phyloP scores from a whole-genome alignment of 2,329 filamentous ascomycete genomes.

The Beauveria asiatica region DNA sequence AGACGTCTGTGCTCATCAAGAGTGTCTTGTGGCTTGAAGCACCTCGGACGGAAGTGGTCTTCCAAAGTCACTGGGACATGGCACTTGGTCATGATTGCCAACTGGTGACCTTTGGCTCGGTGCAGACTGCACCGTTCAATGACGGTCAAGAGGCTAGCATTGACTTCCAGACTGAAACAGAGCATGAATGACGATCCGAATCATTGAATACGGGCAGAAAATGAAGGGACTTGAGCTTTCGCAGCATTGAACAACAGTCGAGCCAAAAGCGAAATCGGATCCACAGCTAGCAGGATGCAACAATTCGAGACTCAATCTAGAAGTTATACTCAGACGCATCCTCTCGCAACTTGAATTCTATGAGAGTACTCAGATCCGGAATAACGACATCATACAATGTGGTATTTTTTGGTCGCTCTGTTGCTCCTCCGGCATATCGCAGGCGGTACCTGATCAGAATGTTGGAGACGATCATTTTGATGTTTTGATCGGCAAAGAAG shows the following conservation, averaged over 20 bases:
- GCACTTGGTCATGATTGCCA: slow-evolving; percentile 1
- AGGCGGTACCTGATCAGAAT: not conserved
- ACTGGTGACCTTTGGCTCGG: not conserved
- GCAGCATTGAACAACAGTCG: not conserved
- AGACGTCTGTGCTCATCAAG: not conserved
- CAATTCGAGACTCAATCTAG: not conserved
- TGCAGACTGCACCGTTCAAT: not conserved
- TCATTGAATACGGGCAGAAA: no score
- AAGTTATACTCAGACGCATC: not conserved
- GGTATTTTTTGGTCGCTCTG: not conserved
- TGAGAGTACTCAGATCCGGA: not conserved
- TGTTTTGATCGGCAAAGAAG: not conserved
- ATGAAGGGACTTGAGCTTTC: not conserved
- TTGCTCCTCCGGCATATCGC: not conserved
- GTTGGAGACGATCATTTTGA: slow-evolving; percentile 3
- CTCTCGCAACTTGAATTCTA: not conserved
- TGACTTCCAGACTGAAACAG: not conserved
- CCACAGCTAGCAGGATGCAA: not conserved
- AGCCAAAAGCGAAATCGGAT: no score
- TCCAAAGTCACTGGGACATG: slow-evolving; percentile 7
- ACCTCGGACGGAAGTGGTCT: not conserved
- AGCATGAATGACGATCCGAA: no score
- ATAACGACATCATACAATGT: slow-evolving; percentile 2
- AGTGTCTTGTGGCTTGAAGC: slow-evolving; percentile 1
- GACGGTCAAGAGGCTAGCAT: no score